Evolutionary conservation across 2,329 filamentous ascomycete species (phyloP).

Genomic region (Massarina eburnea): DNA sequence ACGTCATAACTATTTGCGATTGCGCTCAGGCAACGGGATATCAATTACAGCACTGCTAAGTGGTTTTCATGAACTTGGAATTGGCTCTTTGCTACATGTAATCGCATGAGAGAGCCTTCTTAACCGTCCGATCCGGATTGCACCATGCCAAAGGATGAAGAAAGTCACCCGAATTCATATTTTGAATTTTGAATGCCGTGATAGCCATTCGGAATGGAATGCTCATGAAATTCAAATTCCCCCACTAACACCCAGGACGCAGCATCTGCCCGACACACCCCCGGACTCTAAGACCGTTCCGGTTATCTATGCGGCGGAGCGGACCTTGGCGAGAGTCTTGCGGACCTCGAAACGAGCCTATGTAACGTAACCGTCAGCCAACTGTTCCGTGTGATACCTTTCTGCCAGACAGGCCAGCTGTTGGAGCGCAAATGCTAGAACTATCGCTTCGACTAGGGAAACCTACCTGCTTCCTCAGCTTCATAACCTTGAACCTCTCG

Average conservation of each 20-base stretch:
- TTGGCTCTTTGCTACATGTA: conserved; percentile 43
- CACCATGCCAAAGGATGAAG: conserved; percentile 42
- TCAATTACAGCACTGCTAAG: conserved; percentile 38
- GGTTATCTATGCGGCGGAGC: conserved; percentile 42
- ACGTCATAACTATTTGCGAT: conserved; percentile 1
- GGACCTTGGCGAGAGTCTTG: conserved; percentile 91
- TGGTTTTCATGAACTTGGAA: conserved; percentile 43
- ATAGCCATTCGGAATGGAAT: conserved; percentile 41
- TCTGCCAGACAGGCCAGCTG: neutral
- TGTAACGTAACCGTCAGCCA: conserved; percentile 16
- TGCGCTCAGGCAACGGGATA: conserved; percentile 26
- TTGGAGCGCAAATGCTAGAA: neutral
- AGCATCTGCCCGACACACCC: conserved; percentile 30
- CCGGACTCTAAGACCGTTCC: conserved; percentile 29
- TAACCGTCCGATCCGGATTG: conserved; percentile 45
- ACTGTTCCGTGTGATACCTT: neutral
- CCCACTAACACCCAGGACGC: conserved; percentile 34
- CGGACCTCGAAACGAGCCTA: conserved; percentile 90
- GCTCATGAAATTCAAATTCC: conserved; percentile 43
- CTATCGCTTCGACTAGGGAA: conserved; percentile 2
- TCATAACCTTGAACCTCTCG: conserved; percentile 99
- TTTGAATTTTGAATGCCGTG: conserved; percentile 45
- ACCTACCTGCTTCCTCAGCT: conserved; percentile 96
- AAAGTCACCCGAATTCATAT: conserved; percentile 39
- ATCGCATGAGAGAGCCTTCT: conserved; percentile 43